These are phyloP conservation scores for Botrytis elliptica DNA, from an alignment of 2,329 filamentous ascomycete genomes.

Conservation along the genomic window DNA sequence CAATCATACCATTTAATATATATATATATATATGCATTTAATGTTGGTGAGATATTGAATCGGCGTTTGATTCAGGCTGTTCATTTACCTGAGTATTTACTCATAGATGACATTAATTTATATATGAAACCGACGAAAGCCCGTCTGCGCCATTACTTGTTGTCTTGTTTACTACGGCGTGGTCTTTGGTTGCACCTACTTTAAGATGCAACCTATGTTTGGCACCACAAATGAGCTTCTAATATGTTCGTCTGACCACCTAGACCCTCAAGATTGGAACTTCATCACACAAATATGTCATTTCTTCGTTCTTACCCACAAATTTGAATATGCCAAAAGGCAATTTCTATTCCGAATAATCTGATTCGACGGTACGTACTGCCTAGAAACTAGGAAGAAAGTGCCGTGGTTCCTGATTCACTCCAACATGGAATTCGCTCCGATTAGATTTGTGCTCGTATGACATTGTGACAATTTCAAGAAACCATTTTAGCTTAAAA, in stretches of 20 bases:
- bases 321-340: neutral
- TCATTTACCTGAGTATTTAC: neutral
- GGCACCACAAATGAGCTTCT: neutral
- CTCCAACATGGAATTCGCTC: neutral
- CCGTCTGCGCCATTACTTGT: slow-evolving; percentile 4
- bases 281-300: neutral
- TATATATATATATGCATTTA: neutral
- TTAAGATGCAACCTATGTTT: slow-evolving; percentile 4
- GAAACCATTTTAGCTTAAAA: neutral
- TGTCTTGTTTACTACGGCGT: neutral
- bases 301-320: neutral
- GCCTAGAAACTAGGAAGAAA: neutral
- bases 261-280: neutral
- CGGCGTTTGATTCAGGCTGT: neutral
- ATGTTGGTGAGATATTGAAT: neutral
- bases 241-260: slow-evolving; percentile 22
- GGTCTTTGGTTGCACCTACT: neutral
- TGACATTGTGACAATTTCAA: neutral
- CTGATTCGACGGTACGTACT: neutral
- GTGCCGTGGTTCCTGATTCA: slow-evolving; percentile 1
- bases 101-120: neutral
- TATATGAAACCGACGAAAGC: slow-evolving; percentile 19
- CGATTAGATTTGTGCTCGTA: neutral
- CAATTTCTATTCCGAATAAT: neutral
- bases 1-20: neutral